Conservation (phyloP, 1,284 basidiomycete genomes). For the Apiotrichum siamense region DNA sequence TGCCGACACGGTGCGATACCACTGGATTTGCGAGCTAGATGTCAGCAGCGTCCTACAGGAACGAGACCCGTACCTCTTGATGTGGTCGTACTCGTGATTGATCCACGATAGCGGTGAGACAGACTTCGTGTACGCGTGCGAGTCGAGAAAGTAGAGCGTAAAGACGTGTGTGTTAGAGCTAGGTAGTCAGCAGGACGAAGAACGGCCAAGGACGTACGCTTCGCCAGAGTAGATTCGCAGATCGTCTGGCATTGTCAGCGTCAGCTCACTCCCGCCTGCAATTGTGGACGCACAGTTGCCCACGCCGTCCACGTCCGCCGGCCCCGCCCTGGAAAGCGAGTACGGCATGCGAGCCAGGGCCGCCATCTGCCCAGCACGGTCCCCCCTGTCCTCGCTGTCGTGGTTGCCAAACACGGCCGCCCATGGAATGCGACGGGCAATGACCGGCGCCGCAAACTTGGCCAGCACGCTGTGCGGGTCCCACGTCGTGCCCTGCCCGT, state of each 20-base stretch:
- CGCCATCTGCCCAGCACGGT: conserved; percentile 63
- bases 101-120: conserved; percentile 43
- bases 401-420: conserved; percentile 89
- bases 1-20: conserved; percentile 74
- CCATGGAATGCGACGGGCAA: conserved; percentile 75
- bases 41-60: background rate
- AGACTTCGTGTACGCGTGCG: conserved; percentile 64
- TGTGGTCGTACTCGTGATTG: conserved; percentile 63
- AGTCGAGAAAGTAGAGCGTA: conserved; percentile 89
- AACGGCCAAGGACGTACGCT: conserved; percentile 43
- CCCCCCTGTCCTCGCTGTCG: conserved; percentile 63
- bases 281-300: conserved; percentile 71
- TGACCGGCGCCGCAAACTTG: conserved; percentile 74
- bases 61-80: conserved; percentile 49
- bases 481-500: conserved; percentile 82
- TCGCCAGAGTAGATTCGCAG: conserved; percentile 43
- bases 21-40: conserved; percentile 62
- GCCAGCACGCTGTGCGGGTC: conserved; percentile 77
- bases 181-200: background rate
- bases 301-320: conserved; percentile 71
- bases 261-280: no score
- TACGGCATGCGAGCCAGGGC: conserved; percentile 76
- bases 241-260: conserved; percentile 52
- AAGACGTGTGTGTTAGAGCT: conserved; percentile 73
- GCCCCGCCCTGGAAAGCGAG: conserved; percentile 70